Conservation (phyloP, 257 asterid genomes). For the Craterostigma plantagineum region DNA sequence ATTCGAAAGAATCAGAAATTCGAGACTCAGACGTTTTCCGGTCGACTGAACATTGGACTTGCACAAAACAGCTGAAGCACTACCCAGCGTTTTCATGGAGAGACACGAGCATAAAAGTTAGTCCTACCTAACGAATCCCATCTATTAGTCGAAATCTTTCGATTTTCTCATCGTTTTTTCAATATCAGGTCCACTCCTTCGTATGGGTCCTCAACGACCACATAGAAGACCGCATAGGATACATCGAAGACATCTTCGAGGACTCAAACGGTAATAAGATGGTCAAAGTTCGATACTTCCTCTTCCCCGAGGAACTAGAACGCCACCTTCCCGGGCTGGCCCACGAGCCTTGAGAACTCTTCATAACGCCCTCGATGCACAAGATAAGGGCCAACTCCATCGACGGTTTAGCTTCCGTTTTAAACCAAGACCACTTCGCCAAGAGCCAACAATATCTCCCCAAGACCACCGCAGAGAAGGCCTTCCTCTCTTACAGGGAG, state of each 20-base stretch:
- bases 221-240: conserved; percentile 20
- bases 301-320: conserved; percentile 17
- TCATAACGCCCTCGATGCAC: conserved; percentile 21
- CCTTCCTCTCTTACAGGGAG: conserved; percentile 26
- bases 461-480: conserved; percentile 10
- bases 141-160: conserved; percentile 1
- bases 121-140: too few species aligned
- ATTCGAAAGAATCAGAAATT: too few species aligned
- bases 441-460: conserved; percentile 19
- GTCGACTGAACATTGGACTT: too few species aligned
- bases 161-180: too few species aligned
- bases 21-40: too few species aligned
- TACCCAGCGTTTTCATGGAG: conserved; percentile 26
- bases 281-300: conserved; percentile 24
- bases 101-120: conserved; percentile 24
- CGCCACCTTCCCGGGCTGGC: conserved; percentile 14
- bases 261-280: conserved; percentile 21
- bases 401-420: conserved; percentile 24
- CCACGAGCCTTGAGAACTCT: conserved; percentile 31
- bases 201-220: conserved; percentile 20
- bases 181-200: conserved; percentile 29
- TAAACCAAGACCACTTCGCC: conserved; percentile 28
- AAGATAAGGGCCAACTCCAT: conserved; percentile 20
- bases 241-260: conserved; percentile 48
- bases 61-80: conserved; percentile 32